A percentile compares a stretch with the other conserved stretches of the same genome.
phyloP scores from a whole-genome alignment of 257 asterid genomes.

The Jaltomata sinuosa region DNA sequence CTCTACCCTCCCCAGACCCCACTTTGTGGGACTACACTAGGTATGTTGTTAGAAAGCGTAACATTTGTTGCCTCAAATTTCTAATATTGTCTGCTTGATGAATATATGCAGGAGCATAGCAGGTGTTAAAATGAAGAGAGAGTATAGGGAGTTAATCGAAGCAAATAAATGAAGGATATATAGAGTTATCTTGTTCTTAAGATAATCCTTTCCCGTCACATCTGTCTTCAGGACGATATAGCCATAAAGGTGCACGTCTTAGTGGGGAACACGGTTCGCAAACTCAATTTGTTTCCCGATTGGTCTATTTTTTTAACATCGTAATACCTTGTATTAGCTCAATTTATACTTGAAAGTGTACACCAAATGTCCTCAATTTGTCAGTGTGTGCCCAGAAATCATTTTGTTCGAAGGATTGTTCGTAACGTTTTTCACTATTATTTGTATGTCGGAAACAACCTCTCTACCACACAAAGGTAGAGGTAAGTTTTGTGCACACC shows the following conservation, averaged over 20 bases:
- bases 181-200: background rate
- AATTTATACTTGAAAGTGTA: background rate
- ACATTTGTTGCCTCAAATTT: background rate
- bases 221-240: background rate
- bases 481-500: background rate
- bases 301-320: no score
- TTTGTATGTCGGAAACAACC: background rate
- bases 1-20: no score
- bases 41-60: background rate
- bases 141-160: constrained; percentile 69
- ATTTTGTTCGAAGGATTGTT: background rate
- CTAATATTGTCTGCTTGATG: background rate
- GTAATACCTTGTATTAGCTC: background rate
- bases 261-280: no score
- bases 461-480: background rate
- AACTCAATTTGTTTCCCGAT: no score
- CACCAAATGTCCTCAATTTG: background rate
- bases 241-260: background rate
- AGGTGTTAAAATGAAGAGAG: constrained; percentile 95
- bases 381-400: background rate
- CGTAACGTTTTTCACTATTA: background rate
- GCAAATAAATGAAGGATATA: constrained; percentile 45
- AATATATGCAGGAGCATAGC: constrained; percentile 57
- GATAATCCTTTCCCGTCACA: background rate
- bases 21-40: no score